Base-by-base conservation (phyloP, 495 filamentous ascomycete genomes). In the Penicillium canariense region DNA sequence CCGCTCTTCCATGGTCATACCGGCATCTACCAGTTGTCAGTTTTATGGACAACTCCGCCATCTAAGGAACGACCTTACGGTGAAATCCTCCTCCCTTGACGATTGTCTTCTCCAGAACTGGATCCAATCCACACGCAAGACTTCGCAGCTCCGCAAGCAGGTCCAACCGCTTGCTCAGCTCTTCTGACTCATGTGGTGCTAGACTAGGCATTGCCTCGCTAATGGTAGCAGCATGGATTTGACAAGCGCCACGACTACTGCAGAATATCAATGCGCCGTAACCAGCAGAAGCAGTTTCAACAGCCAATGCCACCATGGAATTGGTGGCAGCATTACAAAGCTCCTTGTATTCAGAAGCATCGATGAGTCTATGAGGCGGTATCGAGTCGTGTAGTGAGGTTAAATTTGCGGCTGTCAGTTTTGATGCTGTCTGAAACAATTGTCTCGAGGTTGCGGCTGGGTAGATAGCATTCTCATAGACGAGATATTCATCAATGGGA, bases 251-350 rank as follows among this genome's bases (percentile, higher is more conserved):
- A n/a, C 89, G 82, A 56, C 84, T 89, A 52, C 84, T 80, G 52
- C 88, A 90, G 59, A 94, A 94, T 4, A 92, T 81, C 36, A 94
- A 75, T 14, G 80, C 88, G 1, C 89, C 89, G 66, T 84, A 88
- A 4, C 85, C 88, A 35, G 81, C 80, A 27, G 66, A 68, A 7
- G 80, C 86, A 8, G 86, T 88, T 56, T 87, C 87, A 32, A 82
- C 77, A 8, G 86, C 77, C 39, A 94, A 70, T 2, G 87, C 76
- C 10, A 92, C 79, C 36, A 90, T 83, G 17, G 87, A 77, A 65
- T 92, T 92, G 15, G 81, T 75, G 20, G 85, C 75, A 0, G 85
- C 69, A 55, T 87, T 84, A 25, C 74, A 74, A 20, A 91, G 75
- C 59, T 89, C 82, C 49, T 80, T 82, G 54, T 79, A 78, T 2